Conservation (phyloP, 768 basidiomycete species). For the Plicaturopsis crispa region DNA sequence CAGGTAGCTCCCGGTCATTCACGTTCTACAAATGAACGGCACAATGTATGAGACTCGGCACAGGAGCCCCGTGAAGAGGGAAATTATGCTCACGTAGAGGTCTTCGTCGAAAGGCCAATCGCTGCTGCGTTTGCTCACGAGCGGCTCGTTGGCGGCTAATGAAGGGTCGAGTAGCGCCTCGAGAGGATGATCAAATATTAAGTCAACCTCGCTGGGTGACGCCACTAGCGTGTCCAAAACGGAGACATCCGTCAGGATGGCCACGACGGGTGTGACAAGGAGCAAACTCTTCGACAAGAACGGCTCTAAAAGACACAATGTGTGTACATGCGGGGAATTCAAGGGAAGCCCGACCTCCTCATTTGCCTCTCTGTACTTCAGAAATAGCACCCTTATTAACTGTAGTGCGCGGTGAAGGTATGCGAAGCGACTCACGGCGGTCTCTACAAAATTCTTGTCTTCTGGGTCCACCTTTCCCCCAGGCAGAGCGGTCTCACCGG, state of each 20-base stretch:
- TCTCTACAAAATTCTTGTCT: constrained; percentile 55
- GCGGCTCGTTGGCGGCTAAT: constrained; percentile 31
- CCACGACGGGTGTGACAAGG: constrained; percentile 75
- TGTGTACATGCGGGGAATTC: constrained; percentile 46
- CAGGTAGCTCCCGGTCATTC: constrained; percentile 40
- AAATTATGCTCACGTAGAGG: constrained; percentile 49
- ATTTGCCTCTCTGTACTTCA: constrained; percentile 71
- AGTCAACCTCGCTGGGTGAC: constrained; percentile 61
- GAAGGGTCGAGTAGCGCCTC: constrained; percentile 62
- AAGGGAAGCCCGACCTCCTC: constrained; percentile 78
- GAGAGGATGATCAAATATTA: constrained; percentile 76
- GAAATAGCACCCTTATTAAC: too few relatives aligned
- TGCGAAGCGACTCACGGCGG: constrained; percentile 56
- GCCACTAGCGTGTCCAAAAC: constrained; percentile 48
- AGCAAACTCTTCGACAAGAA: constrained; percentile 61
- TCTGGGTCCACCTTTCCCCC: constrained; percentile 70
- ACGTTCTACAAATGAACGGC: constrained; percentile 38
- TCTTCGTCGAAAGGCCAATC: constrained; percentile 79
- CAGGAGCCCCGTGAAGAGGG: constrained; percentile 1
- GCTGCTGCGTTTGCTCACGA: constrained; percentile 54
- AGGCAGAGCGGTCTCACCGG: constrained; percentile 78
- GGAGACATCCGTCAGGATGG: constrained; percentile 48
- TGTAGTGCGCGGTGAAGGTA: neutral
- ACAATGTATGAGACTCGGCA: too few relatives aligned
- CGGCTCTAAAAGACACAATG: constrained; percentile 55